A percentile compares a stretch with the other conserved stretches of the same genome.
phyloP scores from a whole-genome alignment of 768 basidiomycete species.

The Boletus rubropictus region DNA sequence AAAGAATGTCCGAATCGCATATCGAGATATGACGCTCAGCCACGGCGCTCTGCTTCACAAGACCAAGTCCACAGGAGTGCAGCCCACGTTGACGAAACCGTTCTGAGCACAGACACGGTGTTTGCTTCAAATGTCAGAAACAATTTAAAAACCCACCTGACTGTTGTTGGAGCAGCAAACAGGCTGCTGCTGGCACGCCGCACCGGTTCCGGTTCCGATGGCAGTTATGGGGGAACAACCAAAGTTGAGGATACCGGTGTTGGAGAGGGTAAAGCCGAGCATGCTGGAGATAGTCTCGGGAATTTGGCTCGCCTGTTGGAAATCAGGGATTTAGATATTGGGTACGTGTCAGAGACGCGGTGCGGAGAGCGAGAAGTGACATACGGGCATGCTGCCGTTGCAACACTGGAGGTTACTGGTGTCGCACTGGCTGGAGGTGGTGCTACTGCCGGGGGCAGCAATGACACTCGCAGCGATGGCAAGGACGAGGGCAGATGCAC shows the following conservation, averaged over 20 bases:
- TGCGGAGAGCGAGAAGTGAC: not conserved
- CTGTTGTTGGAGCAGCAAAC: constrained; percentile 5
- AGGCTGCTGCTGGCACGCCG: not conserved
- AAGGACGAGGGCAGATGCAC: constrained; percentile 9
- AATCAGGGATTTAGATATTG: too few relatives aligned
- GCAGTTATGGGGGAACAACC: not conserved
- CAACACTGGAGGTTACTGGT: constrained; percentile 11
- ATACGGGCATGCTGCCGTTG: not conserved
- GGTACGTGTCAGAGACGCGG: not conserved
- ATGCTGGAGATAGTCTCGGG: accelerated
- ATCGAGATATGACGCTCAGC: not conserved
- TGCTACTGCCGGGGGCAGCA: not conserved
- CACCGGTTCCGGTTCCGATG: not conserved
- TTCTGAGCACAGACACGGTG: not conserved
- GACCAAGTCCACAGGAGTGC: constrained; percentile 5
- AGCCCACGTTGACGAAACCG: not conserved
- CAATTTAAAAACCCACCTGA: not conserved
- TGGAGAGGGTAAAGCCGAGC: not conserved
- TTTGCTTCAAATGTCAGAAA: too few relatives aligned
- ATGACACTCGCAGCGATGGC: constrained; percentile 8
- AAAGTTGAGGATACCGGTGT: not conserved
- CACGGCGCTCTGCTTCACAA: not conserved
- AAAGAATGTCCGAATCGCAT: not conserved
- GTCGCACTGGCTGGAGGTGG: constrained; percentile 8
- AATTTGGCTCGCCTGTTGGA: not conserved